A percentile compares a stretch with the other conserved stretches of the same genome.
These are phyloP conservation scores for Edaphochlamys debaryana DNA, from an alignment of 139 green algal genomes.

Conservation along the genomic window DNA sequence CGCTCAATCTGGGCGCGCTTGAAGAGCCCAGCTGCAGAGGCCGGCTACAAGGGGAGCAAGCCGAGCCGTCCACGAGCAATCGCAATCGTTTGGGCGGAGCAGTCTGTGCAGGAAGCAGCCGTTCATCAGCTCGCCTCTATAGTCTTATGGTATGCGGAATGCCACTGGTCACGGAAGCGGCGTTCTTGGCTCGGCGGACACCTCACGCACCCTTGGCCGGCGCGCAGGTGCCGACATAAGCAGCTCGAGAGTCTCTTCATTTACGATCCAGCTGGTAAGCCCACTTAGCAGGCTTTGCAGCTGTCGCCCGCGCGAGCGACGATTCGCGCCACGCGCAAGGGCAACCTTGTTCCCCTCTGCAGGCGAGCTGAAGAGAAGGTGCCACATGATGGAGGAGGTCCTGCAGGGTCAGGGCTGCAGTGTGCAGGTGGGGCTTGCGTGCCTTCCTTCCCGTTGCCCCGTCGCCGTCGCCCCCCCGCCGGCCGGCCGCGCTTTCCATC, in stretches of 20 bases:
- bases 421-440: background rate
- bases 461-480: no score
- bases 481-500: no score
- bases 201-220: no score
- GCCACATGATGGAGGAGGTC: background rate
- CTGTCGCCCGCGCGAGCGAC: background rate
- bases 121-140: slow-evolving; percentile 8
- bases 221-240: slow-evolving; percentile 18
- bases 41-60: no score
- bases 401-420: background rate
- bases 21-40: no score
- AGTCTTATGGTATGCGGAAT: background rate
- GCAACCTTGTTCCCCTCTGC: background rate
- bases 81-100: slow-evolving; percentile 28
- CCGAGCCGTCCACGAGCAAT: background rate
- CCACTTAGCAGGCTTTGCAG: no score
- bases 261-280: slow-evolving; percentile 23
- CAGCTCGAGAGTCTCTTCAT: background rate
- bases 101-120: background rate
- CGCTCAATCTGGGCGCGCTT: no score
- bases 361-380: background rate
- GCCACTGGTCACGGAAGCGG: no score
- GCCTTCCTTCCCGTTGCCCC: no score
- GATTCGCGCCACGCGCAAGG: background rate
- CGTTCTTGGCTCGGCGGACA: no score